Percentiles rank a stretch among this genome's conserved stretches.
Conservation (phyloP, 2,329 filamentous ascomycete species). For the Aspergillus arachidicola region DNA sequence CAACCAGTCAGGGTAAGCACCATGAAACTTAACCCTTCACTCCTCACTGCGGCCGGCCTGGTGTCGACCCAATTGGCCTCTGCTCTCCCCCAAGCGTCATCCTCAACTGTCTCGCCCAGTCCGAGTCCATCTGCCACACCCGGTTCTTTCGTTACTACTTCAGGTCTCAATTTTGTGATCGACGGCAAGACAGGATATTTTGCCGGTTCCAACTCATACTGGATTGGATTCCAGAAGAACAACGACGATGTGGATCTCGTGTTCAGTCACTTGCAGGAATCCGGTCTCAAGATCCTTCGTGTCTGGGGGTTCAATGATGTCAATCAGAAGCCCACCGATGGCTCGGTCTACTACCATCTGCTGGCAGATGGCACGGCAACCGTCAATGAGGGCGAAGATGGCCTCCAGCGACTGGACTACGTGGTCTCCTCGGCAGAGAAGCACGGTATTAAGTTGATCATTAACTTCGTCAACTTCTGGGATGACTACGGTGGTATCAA, state of each 20-base stretch:
- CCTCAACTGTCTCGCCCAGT: background rate
- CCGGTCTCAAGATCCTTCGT: constrained; percentile 54
- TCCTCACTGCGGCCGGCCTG: constrained; percentile 21
- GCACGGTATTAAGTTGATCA: constrained; percentile 64
- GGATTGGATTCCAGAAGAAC: constrained; percentile 54
- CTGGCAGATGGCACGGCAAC: constrained; percentile 42
- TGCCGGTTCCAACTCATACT: constrained; percentile 56
- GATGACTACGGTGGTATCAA: constrained; percentile 67
- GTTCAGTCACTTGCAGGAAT: constrained; percentile 32
- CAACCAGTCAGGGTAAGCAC: too few relatives aligned
- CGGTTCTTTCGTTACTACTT: constrained; percentile 26
- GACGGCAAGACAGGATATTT: constrained; percentile 47
- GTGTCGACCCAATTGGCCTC: constrained; percentile 22
- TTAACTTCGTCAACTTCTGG: constrained; percentile 66
- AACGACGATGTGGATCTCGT: constrained; percentile 52
- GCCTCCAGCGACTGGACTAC: constrained; percentile 66
- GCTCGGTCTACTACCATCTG: constrained; percentile 50
- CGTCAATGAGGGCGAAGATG: constrained; percentile 66
- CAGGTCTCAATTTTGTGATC: constrained; percentile 40
- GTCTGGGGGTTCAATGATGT: constrained; percentile 60
- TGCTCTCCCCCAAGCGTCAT: constrained; percentile 16
- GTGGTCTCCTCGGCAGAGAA: constrained; percentile 63
- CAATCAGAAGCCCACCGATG: constrained; percentile 40
- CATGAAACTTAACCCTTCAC: constrained; percentile 21
- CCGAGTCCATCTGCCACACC: constrained; percentile 8